phyloP scores from a whole-genome alignment of 306 rosid species.

The Urtica urens region DNA sequence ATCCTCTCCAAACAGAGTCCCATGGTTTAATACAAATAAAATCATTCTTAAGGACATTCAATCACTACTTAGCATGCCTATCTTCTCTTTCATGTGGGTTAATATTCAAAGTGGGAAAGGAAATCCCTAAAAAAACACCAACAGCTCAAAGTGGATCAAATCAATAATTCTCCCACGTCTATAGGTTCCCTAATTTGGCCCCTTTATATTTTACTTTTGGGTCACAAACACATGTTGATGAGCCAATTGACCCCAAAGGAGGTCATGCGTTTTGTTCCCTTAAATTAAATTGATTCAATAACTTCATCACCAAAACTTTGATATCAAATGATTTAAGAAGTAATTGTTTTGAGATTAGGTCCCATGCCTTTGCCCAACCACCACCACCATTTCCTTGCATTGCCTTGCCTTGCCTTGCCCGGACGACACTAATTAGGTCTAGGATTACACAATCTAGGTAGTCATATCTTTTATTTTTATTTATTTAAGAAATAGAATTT shows the following conservation, averaged over 20 bases:
- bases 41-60: background rate
- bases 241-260: conserved; percentile 3
- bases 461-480: no score
- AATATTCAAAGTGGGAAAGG: conserved; percentile 7
- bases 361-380: conserved; percentile 12
- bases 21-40: background rate
- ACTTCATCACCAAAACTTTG: conserved; percentile 17
- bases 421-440: no score
- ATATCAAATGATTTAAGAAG: conserved; percentile 7
- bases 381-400: conserved; percentile 4
- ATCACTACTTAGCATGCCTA: conserved; percentile 1
- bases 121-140: background rate
- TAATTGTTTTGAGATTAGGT: conserved; percentile 16
- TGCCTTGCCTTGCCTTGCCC: no score
- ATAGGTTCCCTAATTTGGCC: conserved; percentile 3
- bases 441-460: no score
- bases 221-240: conserved; percentile 12
- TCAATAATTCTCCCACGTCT: conserved; percentile 11
- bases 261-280: conserved; percentile 20
- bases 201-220: conserved; percentile 11
- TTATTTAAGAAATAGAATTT: background rate
- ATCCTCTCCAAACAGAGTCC: conserved; percentile 4
- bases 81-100: conserved; percentile 11
- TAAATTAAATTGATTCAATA: conserved; percentile 17
- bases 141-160: conserved; percentile 1